A percentile compares a stretch with the other conserved stretches of the same genome.
phyloP scores from a whole-genome alignment of 768 basidiomycete genomes.

The Leccinum broughii region DNA sequence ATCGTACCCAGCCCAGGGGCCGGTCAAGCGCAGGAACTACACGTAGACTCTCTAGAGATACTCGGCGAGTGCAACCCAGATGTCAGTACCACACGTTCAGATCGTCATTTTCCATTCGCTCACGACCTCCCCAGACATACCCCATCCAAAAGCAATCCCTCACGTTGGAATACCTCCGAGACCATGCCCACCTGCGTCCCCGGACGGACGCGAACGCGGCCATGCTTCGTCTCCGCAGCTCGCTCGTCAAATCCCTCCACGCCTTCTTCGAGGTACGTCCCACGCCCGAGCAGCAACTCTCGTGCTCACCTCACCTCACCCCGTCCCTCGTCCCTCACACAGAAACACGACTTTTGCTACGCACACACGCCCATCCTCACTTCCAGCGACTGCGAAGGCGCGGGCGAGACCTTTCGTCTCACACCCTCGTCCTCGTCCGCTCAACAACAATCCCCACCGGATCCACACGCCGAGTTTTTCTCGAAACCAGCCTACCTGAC shows the following conservation, averaged over 20 bases:
- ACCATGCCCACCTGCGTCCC: conserved; percentile 84
- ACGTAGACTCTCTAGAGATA: conserved; percentile 47
- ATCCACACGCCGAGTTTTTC: conserved; percentile 60
- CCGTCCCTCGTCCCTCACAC: conserved; percentile 2
- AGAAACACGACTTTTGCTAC: conserved; percentile 79
- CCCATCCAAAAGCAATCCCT: conserved; percentile 91
- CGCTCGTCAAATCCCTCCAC: conserved; percentile 54
- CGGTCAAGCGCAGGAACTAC: conserved; percentile 54
- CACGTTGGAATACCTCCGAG: conserved; percentile 76
- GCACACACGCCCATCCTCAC: conserved; percentile 88
- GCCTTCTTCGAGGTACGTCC: conserved; percentile 69
- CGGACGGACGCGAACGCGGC: conserved; percentile 71
- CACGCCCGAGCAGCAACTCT: not conserved
- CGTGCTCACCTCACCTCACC: not conserved
- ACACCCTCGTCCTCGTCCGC: conserved; percentile 33
- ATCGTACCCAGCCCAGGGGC: conserved; percentile 48
- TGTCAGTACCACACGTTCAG: conserved; percentile 32
- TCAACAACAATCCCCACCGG: conserved; percentile 6
- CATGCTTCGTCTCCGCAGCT: conserved; percentile 73
- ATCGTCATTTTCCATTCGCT: not conserved
- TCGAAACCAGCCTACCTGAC: conserved; percentile 78
- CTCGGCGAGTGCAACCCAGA: conserved; percentile 61
- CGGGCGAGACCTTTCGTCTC: conserved; percentile 87
- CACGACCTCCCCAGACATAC: conserved; percentile 54
- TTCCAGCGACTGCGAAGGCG: conserved; percentile 92